Base-by-base conservation (phyloP, 371 early-diverging fungal genomes). In the Mucor racemosus region DNA sequence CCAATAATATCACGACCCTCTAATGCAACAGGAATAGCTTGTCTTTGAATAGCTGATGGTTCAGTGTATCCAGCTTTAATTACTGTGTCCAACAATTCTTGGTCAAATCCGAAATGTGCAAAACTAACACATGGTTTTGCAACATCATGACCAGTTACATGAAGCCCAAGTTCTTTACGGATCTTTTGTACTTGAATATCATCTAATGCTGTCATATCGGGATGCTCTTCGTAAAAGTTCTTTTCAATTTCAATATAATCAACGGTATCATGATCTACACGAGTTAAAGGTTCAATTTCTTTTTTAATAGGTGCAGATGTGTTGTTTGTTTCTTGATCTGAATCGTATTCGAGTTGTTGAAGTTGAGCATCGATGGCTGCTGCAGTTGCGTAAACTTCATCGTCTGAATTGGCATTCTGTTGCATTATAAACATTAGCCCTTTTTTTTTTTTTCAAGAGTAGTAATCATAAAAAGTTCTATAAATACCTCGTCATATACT, bases 81-180 rank as follows among this genome's bases (percentile, higher is more conserved):
- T 53, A 93, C 90, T 5, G 84, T 76, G 35, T 79, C 78, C 73
- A 93, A 70, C 42, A 95, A 87, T 53, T 81, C 80, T 10, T 88
- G 90, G 66, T 89, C 96, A 73, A 93, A 96, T 21, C 90, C 92
- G 77, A 91, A 92, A 70, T 93, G 95, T 7, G 88, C 93, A 86
- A 99, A 98, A 11, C 92, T 90, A 31, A 90, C 83, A 74, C 95
- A 92, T 0, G 95, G 97, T 54, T 90, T 90, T 17, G 91, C 85
- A 7, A 86, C 75, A 48, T 83, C 76, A 34, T 73, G 71, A 6
- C 95, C 96, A 38, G 83, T 78, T 5, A 90, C 89, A 58, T 79
- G 85, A 66, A 91, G 73, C n/a, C 82, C 84, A n/a, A 87, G 69
- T 17, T 88, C 79, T 46, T 64, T 41, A 35, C 93, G 86, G 26